phyloP scores from a whole-genome alignment of 2,329 filamentous ascomycete genomes.

The Apiospora malaysiana region DNA sequence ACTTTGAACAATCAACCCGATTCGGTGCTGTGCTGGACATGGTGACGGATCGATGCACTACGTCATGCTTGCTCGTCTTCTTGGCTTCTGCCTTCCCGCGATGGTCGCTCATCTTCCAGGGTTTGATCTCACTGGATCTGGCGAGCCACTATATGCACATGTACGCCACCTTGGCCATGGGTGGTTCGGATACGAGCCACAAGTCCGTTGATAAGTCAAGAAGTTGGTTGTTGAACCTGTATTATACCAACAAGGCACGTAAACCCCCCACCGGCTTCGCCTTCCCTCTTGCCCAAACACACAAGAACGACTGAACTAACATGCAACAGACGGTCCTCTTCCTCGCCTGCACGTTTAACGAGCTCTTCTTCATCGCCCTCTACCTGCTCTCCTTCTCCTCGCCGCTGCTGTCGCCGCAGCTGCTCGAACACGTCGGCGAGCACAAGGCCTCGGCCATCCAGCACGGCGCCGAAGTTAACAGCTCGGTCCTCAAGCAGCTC shows the following conservation, averaged over 20 bases:
- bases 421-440: conserved; percentile 68
- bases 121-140: conserved; percentile 88
- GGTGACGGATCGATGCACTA: conserved; percentile 98
- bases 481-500: conserved; percentile 72
- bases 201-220: conserved; percentile 91
- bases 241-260: conserved; percentile 92
- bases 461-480: conserved; percentile 72
- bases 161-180: conserved; percentile 93
- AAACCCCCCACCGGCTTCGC: conserved; percentile 44
- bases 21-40: conserved; percentile 98
- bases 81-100: conserved; percentile 92
- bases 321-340: conserved; percentile 80
- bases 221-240: conserved; percentile 89
- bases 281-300: background rate
- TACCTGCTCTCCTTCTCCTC: conserved; percentile 98
- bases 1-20: conserved; percentile 89
- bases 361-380: conserved; percentile 96
- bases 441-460: conserved; percentile 58
- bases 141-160: conserved; percentile 99
- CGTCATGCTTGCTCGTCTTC: conserved; percentile 92
- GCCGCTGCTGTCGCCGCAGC: conserved; percentile 83
- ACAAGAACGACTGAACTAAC: conserved; percentile 27
- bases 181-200: conserved; percentile 79
- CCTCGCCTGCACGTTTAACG: conserved; percentile 87
- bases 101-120: conserved; percentile 94